These are phyloP conservation scores for Globisporangium camurandrum DNA, from an alignment of 352 stramenopile genomes.

Conservation along the genomic window DNA sequence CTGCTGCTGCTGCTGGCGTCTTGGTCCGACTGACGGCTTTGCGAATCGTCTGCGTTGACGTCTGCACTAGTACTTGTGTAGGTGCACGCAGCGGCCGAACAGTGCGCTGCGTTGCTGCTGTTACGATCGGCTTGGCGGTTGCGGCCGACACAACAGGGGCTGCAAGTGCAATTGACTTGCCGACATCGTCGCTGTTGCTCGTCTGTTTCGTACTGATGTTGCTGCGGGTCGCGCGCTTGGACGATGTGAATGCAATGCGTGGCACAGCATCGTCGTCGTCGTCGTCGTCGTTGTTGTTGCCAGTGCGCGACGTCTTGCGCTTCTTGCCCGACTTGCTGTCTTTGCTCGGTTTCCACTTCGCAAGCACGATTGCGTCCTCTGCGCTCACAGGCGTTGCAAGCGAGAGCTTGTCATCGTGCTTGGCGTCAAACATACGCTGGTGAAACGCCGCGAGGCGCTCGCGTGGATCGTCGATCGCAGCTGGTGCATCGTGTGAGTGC, in stretches of 20 bases:
- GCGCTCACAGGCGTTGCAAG: not conserved
- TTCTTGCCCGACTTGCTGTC: conserved; percentile 23
- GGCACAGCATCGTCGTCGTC: conserved; percentile 27
- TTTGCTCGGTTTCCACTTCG: conserved; percentile 31
- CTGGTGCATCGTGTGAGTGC: conserved; percentile 12
- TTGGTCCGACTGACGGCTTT: not conserved
- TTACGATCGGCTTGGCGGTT: not conserved
- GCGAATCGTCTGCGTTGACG: no score
- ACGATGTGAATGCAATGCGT: conserved; percentile 23
- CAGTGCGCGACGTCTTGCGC: conserved; percentile 5
- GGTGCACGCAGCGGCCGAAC: not conserved
- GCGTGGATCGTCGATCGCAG: conserved; percentile 22
- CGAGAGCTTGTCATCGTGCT: conserved; percentile 10
- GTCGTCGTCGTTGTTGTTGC: not conserved
- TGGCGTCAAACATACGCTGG: conserved; percentile 49
- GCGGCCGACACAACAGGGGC: not conserved
- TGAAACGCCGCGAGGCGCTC: conserved; percentile 43
- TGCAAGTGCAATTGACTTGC: not conserved
- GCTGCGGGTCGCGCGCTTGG: conserved; percentile 4
- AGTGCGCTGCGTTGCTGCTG: not conserved
- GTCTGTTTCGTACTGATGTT: conserved; percentile 11
- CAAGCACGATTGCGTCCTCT: conserved; percentile 23
- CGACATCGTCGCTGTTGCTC: not conserved
- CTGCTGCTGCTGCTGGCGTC: not conserved
- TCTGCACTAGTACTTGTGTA: not conserved